phyloP scores from a whole-genome alignment of 352 stramenopile species.

The Globisporangium rhizosaccharum region DNA sequence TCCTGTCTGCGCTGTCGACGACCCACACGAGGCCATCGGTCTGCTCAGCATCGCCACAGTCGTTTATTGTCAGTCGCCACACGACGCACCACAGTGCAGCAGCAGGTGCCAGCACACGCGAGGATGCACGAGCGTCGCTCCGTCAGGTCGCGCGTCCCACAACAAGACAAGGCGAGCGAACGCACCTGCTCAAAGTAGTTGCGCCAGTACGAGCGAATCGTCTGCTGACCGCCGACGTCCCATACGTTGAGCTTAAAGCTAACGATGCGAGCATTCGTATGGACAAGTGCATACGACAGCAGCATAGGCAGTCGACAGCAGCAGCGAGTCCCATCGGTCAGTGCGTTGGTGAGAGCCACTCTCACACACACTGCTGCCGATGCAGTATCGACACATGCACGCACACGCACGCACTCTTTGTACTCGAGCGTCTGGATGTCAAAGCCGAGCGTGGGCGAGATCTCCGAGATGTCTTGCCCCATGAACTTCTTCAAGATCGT shows the following conservation, averaged over 20 bases:
- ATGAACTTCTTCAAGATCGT: conserved; percentile 98
- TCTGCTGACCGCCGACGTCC: conserved; percentile 97
- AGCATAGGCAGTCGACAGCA: too few species aligned
- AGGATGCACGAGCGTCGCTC: too few species aligned
- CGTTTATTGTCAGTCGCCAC: too few species aligned
- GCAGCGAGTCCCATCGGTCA: too few species aligned
- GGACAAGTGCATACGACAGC: too few species aligned
- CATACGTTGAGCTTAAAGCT: conserved; percentile 85
- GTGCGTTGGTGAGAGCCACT: not conserved
- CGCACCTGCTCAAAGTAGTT: conserved; percentile 96
- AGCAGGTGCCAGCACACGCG: too few species aligned
- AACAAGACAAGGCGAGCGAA: not conserved
- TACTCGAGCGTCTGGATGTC: conserved; percentile 99
- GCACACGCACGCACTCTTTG: conserved; percentile 51
- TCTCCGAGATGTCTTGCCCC: conserved; percentile 95
- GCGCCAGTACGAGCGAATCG: conserved; percentile 96
- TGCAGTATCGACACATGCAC: not conserved
- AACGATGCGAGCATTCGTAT: too few species aligned
- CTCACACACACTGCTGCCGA: not conserved
- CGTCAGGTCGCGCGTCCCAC: too few species aligned
- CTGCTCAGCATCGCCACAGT: conserved; percentile 14
- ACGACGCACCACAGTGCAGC: too few species aligned
- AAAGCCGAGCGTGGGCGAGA: conserved; percentile 98
- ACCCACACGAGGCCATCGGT: conserved; percentile 99
- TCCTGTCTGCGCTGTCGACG: conserved; percentile 94